Evolutionary conservation across 2,329 filamentous ascomycete genomes (phyloP), one percentile per base, ranked within the genome.

Genomic region (Tolypocladium guangdongense): DNA sequence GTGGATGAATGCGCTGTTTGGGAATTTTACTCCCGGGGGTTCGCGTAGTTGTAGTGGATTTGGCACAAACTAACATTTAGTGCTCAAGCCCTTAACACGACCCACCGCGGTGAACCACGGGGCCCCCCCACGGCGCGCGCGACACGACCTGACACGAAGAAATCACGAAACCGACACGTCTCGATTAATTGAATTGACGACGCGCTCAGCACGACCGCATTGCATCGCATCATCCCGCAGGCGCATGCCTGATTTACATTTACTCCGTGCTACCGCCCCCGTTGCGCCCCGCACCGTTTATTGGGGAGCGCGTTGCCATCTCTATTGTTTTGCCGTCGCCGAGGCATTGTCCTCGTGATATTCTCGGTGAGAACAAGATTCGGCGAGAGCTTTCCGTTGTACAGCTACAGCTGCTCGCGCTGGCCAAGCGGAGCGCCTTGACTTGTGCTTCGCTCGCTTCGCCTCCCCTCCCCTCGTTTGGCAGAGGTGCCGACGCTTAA

Each of bases 141-240:
- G 58, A 64, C 66, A 66, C 66, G 66, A 58, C 54, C 48, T 43
- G 55, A 64, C 69, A 68, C 69, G 71, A 67, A 41, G 18, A 14
- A 61, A 63, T 63, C 71, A 69, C 72, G 72, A 74, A 74, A 73
- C 63, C 51, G 69, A 74, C 72, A 74, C 72, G 72, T 68, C 70
- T 56, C 24, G 54, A 54, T 68, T 67, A 66, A 69, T 67, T 64
- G 61, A 66, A 54, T 54, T 54, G 36, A 55, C 58, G 55, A 54
- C 53, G 52, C 55, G 56, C 43, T 32, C 43, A 27, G 22, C 41
- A n/a, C 16, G 2, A 18, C 22, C 41, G 24, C 41, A 45, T 4
- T 16, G 39, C 39, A 18, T 27, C 22, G 39, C 14, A 46, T 46
- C 41, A 24, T 46, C 43, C 41, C 27, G 43, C 43, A n/a, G 43